Evolutionary conservation across 2,329 filamentous ascomycete genomes (phyloP), one percentile per base, ranked within the genome.

Genomic region (Aspergillus hiratsukae): DNA sequence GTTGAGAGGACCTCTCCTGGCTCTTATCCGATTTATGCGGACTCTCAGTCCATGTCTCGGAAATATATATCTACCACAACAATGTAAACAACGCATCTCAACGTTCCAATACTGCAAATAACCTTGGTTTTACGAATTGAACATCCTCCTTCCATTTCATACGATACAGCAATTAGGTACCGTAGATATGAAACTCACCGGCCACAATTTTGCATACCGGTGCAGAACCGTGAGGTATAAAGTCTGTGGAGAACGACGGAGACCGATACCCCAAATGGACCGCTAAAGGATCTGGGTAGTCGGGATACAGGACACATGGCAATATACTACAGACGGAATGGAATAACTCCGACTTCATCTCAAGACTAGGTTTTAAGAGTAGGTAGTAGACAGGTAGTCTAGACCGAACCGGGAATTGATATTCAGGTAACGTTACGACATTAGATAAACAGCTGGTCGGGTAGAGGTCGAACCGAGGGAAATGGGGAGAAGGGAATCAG

Each of bases 361-460:
- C 31, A 37, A 19, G 40, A 4, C 40, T 17, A 21, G 23, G 23
- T 10, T 7, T 3, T 3, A 19, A 43, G n/a, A 11, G 40, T 21
- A 19, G 9, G n/a, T n/a, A n/a, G n/a, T n/a, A n/a, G n/a, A n/a
- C n/a, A n/a, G n/a, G n/a, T n/a, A n/a, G n/a, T n/a, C n/a, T 43
- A 27, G 21, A 23, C 19, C 43, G 10, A 23, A 23, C 23, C 43
- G 43, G 23, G 23, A 23, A 14, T 11, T 51, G 49, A 37, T 25
- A 51, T 51, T 56, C 49, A 50, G 31, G 28, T 43, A 49, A 53
- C 57, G 55, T 59, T 54, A 59, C 57, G 55, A 55, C 57, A 57
- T 59, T 55, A 59, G 31, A 51, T 48, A 50, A 25, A 56, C 17
- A 51, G 21, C 35, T 45, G 28, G 53, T 40, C n/a, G 57, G 35